These are phyloP conservation scores for Sugiyamaella marilandica DNA, from an alignment of 805 yeast species.

Conservation along the genomic window DNA sequence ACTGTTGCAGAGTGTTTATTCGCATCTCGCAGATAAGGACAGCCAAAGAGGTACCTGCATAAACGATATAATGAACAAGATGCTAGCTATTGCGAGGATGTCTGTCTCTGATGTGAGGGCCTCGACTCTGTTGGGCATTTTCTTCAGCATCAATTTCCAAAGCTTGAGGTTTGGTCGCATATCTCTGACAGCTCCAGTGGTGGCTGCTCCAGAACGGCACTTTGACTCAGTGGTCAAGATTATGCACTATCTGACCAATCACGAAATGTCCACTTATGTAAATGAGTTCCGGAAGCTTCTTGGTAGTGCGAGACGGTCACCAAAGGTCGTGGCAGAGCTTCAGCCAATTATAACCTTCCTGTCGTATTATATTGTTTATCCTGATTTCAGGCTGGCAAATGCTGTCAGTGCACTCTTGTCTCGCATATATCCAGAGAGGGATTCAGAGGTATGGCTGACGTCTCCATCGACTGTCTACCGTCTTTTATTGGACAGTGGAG, in stretches of 20 bases:
- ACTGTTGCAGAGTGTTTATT: constrained; percentile 1
- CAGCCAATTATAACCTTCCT: constrained; percentile 9
- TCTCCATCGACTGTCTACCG: constrained; percentile 18
- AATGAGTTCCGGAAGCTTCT: not conserved
- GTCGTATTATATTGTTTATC: constrained; percentile 11
- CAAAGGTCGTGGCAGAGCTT: not conserved
- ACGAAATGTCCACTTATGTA: constrained; percentile 6
- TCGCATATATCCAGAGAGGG: constrained; percentile 16
- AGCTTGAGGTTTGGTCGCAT: constrained; percentile 8
- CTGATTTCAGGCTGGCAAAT: constrained; percentile 15
- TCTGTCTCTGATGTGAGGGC: not conserved
- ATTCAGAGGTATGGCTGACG: constrained; percentile 20
- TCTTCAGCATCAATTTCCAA: constrained; percentile 9
- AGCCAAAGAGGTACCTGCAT: not conserved
- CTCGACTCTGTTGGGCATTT: constrained; percentile 1
- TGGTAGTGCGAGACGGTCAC: not conserved
- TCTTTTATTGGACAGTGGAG: constrained; percentile 8
- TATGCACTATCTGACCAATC: constrained; percentile 11
- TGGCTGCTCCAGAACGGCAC: constrained; percentile 9
- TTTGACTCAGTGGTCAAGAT: constrained; percentile 12
- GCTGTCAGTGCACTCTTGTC: constrained; percentile 15
- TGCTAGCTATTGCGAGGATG: not conserved
- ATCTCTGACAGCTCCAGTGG: constrained; percentile 4
- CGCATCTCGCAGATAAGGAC: not conserved
- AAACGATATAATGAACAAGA: not conserved